Conservation (phyloP, 2,329 filamentous ascomycete genomes). For the Ophiostoma himal-ulmi region DNA sequence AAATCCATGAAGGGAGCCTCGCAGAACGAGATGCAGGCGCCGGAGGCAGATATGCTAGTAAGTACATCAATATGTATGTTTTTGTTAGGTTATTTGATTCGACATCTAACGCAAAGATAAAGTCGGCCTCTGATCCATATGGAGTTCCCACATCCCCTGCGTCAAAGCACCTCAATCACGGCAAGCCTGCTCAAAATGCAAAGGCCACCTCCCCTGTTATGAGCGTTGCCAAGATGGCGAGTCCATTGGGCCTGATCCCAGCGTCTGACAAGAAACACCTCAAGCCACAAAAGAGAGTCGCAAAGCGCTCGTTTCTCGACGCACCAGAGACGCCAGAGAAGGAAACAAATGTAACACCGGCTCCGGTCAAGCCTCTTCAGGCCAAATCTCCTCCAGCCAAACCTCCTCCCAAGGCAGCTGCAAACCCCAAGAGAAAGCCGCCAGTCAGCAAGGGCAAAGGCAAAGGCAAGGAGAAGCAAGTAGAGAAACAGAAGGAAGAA, state of each 20-base stretch:
- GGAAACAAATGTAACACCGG: neutral
- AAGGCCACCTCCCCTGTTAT: neutral
- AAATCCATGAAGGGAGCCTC: conserved; percentile 22
- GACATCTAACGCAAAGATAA: neutral
- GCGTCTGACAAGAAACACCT: conserved; percentile 8
- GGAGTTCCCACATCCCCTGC: conserved; percentile 19
- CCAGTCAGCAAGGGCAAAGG: neutral
- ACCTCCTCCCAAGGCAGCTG: neutral
- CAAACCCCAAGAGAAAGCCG: conserved; percentile 6
- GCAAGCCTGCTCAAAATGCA: neutral
- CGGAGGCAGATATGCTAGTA: neutral
- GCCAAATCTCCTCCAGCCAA: neutral
- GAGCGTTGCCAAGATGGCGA: conserved; percentile 11
- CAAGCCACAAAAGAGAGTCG: conserved; percentile 20
- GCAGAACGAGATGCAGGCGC: conserved; percentile 13
- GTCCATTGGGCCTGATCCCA: neutral
- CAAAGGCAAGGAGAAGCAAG: conserved; percentile 11
- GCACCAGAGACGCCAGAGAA: neutral
- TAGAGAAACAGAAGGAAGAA: neutral
- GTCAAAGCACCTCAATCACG: neutral
- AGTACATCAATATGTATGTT: neutral
- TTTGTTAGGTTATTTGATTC: neutral
- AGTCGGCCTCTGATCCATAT: conserved; percentile 19
- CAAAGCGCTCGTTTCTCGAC: conserved; percentile 23
- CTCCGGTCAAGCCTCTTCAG: neutral